A percentile compares a stretch with the other conserved stretches of the same genome.
Evolutionary conservation across 1,284 basidiomycete species (phyloP).

Genomic region (Fomitopsis pinicola): DNA sequence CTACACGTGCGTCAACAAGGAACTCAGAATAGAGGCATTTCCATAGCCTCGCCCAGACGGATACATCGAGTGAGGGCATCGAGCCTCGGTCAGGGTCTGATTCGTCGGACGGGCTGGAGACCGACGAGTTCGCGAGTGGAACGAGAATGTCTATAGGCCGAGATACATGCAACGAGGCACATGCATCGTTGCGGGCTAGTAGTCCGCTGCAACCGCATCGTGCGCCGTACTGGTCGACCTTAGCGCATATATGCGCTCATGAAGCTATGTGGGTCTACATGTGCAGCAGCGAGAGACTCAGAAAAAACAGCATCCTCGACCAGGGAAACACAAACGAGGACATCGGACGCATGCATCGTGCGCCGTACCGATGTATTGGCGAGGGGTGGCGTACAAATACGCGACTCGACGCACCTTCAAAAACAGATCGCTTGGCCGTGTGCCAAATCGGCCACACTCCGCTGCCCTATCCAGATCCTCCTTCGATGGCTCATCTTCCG

Average conservation of each 20-base stretch:
- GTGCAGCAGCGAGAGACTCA: no score
- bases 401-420: slow-evolving; percentile 28
- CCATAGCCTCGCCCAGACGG: no score
- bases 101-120: no score
- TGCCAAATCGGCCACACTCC: slow-evolving; percentile 35
- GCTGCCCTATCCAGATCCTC: slow-evolving; percentile 34
- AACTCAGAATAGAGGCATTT: no score
- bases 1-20: no score
- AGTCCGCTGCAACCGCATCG: neutral
- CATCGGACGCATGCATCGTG: no score
- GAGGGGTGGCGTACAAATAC: neutral
- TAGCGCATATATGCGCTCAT: neutral
- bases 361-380: neutral
- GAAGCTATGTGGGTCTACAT: no score
- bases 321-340: no score
- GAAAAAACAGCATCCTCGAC: no score
- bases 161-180: neutral
- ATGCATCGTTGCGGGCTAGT: neutral
- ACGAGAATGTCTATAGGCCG: neutral
- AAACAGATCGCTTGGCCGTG: slow-evolving; percentile 39
- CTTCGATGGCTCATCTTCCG: slow-evolving; percentile 17
- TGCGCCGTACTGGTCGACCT: neutral
- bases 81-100: no score
- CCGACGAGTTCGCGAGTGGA: no score
- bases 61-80: no score